Evolutionary conservation across 2,329 filamentous ascomycete species (phyloP), one percentile per base, ranked within the genome.

Genomic region (Botryosphaeria dothidea): DNA sequence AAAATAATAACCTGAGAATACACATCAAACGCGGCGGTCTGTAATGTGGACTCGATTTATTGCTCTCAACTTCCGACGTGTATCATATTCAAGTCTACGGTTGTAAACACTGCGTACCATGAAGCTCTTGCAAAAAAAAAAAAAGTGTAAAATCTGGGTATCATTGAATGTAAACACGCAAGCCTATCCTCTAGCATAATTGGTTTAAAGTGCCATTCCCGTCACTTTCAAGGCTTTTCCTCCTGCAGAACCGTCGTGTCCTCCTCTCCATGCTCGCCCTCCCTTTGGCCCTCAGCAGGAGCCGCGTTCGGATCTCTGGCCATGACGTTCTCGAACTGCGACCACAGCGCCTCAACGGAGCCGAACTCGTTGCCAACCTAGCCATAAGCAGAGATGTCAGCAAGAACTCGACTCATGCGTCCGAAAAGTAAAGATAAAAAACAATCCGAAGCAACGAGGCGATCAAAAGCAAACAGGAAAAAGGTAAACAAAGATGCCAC

Each of bases 291-390:
- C 15, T 66, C 65, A 11, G 60, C 46, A 34, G 51, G 54, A 29
- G 48, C 65, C 11, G 67, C 77, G 9, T 38, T 51, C 15, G 58
- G 21, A 17, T 51, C 51, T 15, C 51, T 92, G 8, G 87, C 92
- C 93, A 97, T 98, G 71, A 98, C 93, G 70, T 90, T 91, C 80
- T 99, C 95, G 74, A 99, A 98, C 73, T 96, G 92, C 43, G 92
- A 96, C 95, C 95, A 99, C 17, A 99, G 85, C 31, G 92, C 93
- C 78, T 99, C 95, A 48, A 99, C 95, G 3, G 92, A 93, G n/a
- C 91, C 90, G 79, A 99, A 97, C 74, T 99, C 95, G 78, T 97
- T 97, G 41, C 95, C 95, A 61, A 99, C 89, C 89, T 92, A 17
- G 27, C 19, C 2, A 13, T 4, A 11, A 9, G 9, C 11, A 23